Base-by-base conservation (phyloP, 1,284 basidiomycete species). In the Leucoagaricus sp. region DNA sequence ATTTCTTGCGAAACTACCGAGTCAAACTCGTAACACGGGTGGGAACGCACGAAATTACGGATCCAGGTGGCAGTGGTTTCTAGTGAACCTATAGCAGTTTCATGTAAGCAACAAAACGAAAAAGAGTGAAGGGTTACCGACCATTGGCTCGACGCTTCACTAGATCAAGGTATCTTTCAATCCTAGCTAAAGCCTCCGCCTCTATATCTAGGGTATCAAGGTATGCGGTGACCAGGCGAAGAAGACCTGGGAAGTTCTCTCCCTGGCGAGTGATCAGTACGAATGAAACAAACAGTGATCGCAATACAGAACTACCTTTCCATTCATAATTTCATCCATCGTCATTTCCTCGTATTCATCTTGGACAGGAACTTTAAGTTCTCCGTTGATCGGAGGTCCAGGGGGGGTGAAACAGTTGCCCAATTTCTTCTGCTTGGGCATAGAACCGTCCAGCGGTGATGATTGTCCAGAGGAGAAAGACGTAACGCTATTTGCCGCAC, bases 41-140 rank as follows among this genome's bases (percentile, higher is more conserved):
- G 97, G 1, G 84, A 81, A 19, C 86, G 85, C 46, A 99, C 91
- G 71, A 97, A 99, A 47, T 91, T 80, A 26, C 97, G 84, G 57
- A 98, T 95, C 94, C 94, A 99, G 7, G 86, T 86, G 1, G 97
- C 97, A 1, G 93, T 85, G 0, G 97, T 99, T 66, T 87, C 73
- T n/a, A 98, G 78, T 15, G 86, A 79, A 15, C 94, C 93, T 93
- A 57, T 10, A 55, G 23, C 31, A 47, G 38, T 13, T 29, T 45
- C 50, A 36, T 60, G 40, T 57, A 41, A 61, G 53, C 58, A 42
- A 64, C 8, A 58, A n/a, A 19, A 49, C 31, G 17, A 44, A 26
- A 25, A 17, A 19, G 48, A n/a, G 34, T 9, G 50, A 15, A 49
- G 21, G 38, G 33, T 9, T 2, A 73, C 83, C 63, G 50, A 88